Base-by-base conservation (phyloP, 192 early-diverging fungal genomes). In the Linnemannia zychae region DNA sequence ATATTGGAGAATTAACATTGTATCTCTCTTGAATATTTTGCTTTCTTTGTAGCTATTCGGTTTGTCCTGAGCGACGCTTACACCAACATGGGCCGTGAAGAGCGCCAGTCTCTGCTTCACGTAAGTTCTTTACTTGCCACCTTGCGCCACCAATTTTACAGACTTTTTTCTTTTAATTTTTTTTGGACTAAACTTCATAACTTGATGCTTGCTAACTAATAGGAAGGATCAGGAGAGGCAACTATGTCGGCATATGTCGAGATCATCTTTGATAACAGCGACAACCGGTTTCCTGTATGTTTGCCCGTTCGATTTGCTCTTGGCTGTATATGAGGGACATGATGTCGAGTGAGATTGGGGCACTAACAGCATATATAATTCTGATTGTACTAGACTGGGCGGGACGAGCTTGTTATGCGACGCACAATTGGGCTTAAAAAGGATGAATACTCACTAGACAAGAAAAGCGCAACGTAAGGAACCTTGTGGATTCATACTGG, bases 361-460 rank as follows among this genome's bases (percentile, higher is more conserved):
- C 36, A 52, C 44, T 57, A 49, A 68, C 28, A 24, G 16, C n/a
- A n/a, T 22, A 18, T 80, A 49, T 37, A 57, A 15, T 40, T 34
- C 73, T 49, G 44, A 69, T 77, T 7, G 28, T 28, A 16, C 46
- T 84, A 95, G 92, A 98, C 96, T 1, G 97, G 97, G 49, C 97
- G 96, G 76, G 95, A 97, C 5, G 95, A 97, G 78, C 93, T 98
- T 1, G 91, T 97, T 7, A 87, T 99, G 76, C 90, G 98, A 67
- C 92, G 98, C 68, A 99, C 96, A 22, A 98, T 99, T 84, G 98
- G 98, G 0, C 83, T 97, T 71, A 98, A 98, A 78, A 98, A 99
- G 86, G 98, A 99, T 78, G 98, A 99, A 90, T 99, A 99, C 82
- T 96, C 97, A n/a, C 82, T 99, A 40, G 98, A 99, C 79, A 92